phyloP scores from a whole-genome alignment of 148 eudicot species.

The Vaccinium myrtillus region DNA sequence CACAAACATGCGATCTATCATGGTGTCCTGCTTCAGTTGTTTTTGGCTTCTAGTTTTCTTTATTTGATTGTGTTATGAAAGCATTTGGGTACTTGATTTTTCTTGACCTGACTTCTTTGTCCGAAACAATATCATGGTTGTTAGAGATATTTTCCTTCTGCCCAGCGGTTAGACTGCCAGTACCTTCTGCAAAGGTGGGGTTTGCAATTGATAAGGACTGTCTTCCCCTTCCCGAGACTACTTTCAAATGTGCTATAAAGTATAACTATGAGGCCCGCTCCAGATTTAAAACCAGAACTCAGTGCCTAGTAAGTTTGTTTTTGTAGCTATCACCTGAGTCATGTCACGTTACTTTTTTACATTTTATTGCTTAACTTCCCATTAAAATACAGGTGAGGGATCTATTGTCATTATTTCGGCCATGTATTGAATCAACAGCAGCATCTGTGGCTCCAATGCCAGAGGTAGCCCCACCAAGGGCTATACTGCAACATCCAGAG shows the following conservation, averaged over 20 bases:
- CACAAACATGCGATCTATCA: too few relatives aligned
- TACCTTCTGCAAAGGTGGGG: slow-evolving; percentile 46
- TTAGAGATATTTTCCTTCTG: too few relatives aligned
- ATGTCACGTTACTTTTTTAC: not conserved
- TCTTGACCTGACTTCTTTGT: too few relatives aligned
- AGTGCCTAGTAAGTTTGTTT: slow-evolving; percentile 43
- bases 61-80: not conserved
- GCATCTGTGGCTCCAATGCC: slow-evolving; percentile 14
- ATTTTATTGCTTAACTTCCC: not conserved
- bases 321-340: not conserved
- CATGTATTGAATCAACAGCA: slow-evolving; percentile 22
- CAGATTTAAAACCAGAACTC: slow-evolving; percentile 64
- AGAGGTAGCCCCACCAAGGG: slow-evolving; percentile 15
- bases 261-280: slow-evolving; percentile 40
- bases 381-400: slow-evolving; percentile 32
- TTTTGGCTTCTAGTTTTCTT: not conserved
- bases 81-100: not conserved
- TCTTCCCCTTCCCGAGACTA: slow-evolving; percentile 62
- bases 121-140: too few relatives aligned
- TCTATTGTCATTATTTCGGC: slow-evolving; percentile 31
- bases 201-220: slow-evolving; percentile 58
- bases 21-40: not conserved
- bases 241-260: slow-evolving; percentile 47
- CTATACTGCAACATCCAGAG: slow-evolving; percentile 16
- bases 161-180: too few relatives aligned